These are phyloP conservation scores for Entelexis paramagnoliae DNA, from an alignment of 1,139 yeast genomes.

Conservation along the genomic window DNA sequence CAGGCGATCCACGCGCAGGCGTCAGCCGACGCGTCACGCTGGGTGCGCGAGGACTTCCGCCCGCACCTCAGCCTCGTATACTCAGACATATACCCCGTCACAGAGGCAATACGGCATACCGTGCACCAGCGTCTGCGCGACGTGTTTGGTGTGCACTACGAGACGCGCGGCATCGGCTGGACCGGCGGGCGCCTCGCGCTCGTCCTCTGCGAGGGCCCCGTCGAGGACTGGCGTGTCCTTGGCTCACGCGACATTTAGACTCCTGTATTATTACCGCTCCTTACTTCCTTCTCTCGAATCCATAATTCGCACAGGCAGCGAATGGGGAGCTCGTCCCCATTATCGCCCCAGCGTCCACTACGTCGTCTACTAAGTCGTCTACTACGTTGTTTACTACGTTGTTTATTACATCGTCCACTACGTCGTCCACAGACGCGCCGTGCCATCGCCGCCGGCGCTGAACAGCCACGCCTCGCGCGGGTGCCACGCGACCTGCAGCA, in stretches of 20 bases:
- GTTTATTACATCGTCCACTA: too few relatives aligned
- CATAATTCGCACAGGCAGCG: too few relatives aligned
- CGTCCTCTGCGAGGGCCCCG: conserved; percentile 67
- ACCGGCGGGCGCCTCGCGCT: conserved; percentile 59
- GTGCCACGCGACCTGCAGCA: conserved; percentile 88
- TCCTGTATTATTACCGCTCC: neutral
- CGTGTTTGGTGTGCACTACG: conserved; percentile 45
- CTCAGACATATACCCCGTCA: conserved; percentile 56
- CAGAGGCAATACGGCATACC: conserved; percentile 58
- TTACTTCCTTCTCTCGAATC: too few relatives aligned
- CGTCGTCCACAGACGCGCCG: conserved; percentile 96
- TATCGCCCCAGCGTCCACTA: too few relatives aligned
- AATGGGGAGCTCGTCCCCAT: too few relatives aligned
- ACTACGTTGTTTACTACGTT: too few relatives aligned
- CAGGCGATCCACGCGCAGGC: conserved; percentile 25
- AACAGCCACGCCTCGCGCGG: conserved; percentile 98
- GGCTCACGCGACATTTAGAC: conserved; percentile 33
- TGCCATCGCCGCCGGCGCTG: conserved; percentile 96
- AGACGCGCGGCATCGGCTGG: conserved; percentile 41
- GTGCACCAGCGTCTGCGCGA: conserved; percentile 62
- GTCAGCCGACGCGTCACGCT: conserved; percentile 34
- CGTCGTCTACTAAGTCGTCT: too few relatives aligned
- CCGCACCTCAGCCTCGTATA: conserved; percentile 72
- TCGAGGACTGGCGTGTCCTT: conserved; percentile 57
- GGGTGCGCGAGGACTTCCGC: conserved; percentile 51